Evolutionary conservation across 108 stramenopile species (phyloP).

Genomic region (Craspedostauros australis): DNA sequence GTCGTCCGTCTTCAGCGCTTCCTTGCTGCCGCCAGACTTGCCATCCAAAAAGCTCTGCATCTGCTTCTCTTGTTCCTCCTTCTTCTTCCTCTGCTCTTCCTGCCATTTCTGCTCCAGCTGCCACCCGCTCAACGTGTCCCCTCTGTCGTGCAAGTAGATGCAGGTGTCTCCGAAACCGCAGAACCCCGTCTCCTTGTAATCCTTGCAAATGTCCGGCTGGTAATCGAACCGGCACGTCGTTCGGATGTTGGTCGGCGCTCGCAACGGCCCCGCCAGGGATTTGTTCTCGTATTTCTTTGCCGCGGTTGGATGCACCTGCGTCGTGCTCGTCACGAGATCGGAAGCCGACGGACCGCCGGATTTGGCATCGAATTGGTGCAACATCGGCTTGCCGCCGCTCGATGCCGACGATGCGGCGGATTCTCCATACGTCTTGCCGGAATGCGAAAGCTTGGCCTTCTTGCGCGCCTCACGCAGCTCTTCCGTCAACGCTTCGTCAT

Average conservation of each 20-base stretch:
- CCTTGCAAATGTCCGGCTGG: constrained; percentile 98
- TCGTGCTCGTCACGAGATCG: too few relatives aligned
- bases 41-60: constrained; percentile 56
- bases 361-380: constrained; percentile 10
- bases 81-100: constrained; percentile 72
- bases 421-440: too few relatives aligned
- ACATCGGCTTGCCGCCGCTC: neutral
- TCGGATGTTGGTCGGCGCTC: constrained; percentile 80
- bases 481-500: too few relatives aligned
- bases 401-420: constrained; percentile 6
- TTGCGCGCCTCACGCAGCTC: too few relatives aligned
- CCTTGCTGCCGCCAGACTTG: constrained; percentile 23
- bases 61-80: constrained; percentile 50
- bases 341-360: too few relatives aligned
- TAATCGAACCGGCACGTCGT: constrained; percentile 94
- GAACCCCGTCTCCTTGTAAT: constrained; percentile 99
- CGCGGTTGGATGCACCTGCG: too few relatives aligned
- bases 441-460: too few relatives aligned
- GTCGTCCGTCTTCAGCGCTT: constrained; percentile 15
- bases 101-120: constrained; percentile 94
- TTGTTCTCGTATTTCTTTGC: too few relatives aligned
- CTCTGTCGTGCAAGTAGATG: constrained; percentile 96
- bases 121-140: constrained; percentile 91
- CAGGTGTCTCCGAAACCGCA: constrained; percentile 99
- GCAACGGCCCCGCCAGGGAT: constrained; percentile 84